Conservation (phyloP, 306 rosid genomes). For the Cucurbita moschata region DNA sequence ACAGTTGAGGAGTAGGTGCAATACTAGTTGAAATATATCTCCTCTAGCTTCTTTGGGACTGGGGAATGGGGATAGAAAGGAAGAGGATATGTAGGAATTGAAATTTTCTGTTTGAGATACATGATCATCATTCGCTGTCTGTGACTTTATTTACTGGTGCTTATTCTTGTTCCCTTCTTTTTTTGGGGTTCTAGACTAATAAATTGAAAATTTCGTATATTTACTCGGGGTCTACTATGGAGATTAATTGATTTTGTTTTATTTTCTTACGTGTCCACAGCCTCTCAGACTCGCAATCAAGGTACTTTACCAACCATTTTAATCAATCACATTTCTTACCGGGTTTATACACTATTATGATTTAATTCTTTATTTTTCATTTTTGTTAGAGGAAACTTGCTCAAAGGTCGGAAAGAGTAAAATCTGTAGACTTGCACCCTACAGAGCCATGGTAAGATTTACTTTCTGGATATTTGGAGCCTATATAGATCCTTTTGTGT, state of each 20-base stretch:
- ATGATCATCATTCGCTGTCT: neutral
- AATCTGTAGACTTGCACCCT: conserved; percentile 98
- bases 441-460: conserved; percentile 87
- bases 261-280: conserved; percentile 35
- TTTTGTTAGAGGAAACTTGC: conserved; percentile 40
- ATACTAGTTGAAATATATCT: neutral
- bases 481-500: neutral
- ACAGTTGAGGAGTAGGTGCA: neutral
- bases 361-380: conserved; percentile 8
- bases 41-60: neutral
- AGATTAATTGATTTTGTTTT: conserved; percentile 28
- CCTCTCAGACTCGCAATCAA: conserved; percentile 99
- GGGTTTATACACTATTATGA: neutral
- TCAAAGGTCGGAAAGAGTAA: conserved; percentile 65
- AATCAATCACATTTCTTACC: conserved; percentile 2
- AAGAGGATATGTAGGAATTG: neutral
- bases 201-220: neutral
- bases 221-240: neutral
- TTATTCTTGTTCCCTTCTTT: neutral
- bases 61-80: neutral
- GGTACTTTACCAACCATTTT: conserved; percentile 28
- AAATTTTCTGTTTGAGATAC: neutral
- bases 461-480: neutral
- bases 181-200: neutral
- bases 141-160: neutral